Conservation (phyloP, 805 yeast species). For the Yamadazyma phyllophila region DNA sequence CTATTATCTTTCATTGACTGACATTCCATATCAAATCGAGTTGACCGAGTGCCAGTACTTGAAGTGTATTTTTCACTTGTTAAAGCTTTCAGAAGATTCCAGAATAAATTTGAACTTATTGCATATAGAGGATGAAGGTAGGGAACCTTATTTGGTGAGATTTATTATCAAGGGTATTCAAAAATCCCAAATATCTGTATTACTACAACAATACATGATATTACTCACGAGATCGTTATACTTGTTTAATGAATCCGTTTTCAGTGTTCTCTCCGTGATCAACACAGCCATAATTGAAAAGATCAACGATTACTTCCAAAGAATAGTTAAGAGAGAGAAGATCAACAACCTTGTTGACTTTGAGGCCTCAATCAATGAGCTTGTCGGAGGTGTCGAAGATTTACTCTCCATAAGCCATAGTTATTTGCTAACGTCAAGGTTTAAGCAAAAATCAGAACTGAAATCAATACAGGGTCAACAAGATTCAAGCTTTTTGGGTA, state of each 20-base stretch:
- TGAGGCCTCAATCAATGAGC: slow-evolving; percentile 42
- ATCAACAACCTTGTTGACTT: slow-evolving; percentile 26
- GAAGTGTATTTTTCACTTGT: slow-evolving; percentile 25
- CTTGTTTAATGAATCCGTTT: slow-evolving; percentile 50
- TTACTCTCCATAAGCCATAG: slow-evolving; percentile 59
- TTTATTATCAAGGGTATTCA: slow-evolving; percentile 52
- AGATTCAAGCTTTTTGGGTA: slow-evolving; percentile 53
- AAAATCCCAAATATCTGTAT: slow-evolving; percentile 40
- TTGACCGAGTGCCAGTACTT: slow-evolving; percentile 26
- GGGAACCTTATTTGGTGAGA: slow-evolving; percentile 35
- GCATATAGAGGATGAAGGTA: slow-evolving; percentile 29
- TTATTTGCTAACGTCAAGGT: slow-evolving; percentile 40
- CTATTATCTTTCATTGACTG: slow-evolving; percentile 15
- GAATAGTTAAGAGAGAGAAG: slow-evolving; percentile 18
- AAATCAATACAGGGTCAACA: slow-evolving; percentile 5
- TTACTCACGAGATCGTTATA: slow-evolving; percentile 52
- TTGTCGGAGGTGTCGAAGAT: slow-evolving; percentile 63
- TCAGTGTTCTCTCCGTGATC: slow-evolving; percentile 53
- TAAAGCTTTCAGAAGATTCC: slow-evolving; percentile 29
- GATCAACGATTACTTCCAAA: slow-evolving; percentile 30
- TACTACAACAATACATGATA: slow-evolving; percentile 47
- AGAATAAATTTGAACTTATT: slow-evolving; percentile 27
- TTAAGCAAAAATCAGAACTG: slow-evolving; percentile 18
- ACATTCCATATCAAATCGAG: slow-evolving; percentile 22
- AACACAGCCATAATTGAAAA: slow-evolving; percentile 50